Evolutionary conservation across 306 rosid species (phyloP).

Genomic region (Trifolium pratense): DNA sequence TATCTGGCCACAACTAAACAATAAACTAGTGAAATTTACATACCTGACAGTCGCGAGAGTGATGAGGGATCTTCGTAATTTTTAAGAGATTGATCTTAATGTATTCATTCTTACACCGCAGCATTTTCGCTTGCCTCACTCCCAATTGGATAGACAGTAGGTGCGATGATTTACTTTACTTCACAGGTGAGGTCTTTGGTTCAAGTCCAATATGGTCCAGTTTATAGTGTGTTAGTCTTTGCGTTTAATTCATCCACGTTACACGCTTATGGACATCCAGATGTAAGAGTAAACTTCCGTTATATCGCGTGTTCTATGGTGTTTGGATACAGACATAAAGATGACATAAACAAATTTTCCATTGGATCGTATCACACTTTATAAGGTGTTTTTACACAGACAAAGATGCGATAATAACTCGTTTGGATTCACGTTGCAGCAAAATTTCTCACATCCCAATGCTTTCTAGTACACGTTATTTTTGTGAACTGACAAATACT

Average conservation of each 20-base stretch:
- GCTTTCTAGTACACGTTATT: not conserved
- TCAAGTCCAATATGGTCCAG: not conserved
- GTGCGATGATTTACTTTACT: not conserved
- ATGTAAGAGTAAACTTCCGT: not conserved
- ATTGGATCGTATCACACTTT: not conserved
- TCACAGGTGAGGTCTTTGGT: not conserved
- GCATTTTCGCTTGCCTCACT: not conserved
- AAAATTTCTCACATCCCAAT: not conserved
- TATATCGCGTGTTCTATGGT: not conserved
- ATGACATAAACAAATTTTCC: not conserved
- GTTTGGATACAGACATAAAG: not conserved
- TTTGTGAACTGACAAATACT: not conserved
- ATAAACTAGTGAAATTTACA: conserved; percentile 6
- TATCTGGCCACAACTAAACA: not conserved
- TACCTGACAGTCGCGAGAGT: conserved; percentile 1
- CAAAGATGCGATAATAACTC: not conserved
- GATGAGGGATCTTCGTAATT: conserved; percentile 1
- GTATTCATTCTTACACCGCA: not conserved
- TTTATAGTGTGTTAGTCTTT: not conserved
- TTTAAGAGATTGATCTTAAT: not conserved
- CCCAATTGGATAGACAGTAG: not conserved
- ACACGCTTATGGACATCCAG: not conserved
- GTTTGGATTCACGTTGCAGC: not conserved
- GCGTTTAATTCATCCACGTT: not conserved
- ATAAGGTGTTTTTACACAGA: not conserved